These are phyloP conservation scores for Pseudopediastrum boryanum DNA, from an alignment of 139 green algal genomes.

Conservation along the genomic window DNA sequence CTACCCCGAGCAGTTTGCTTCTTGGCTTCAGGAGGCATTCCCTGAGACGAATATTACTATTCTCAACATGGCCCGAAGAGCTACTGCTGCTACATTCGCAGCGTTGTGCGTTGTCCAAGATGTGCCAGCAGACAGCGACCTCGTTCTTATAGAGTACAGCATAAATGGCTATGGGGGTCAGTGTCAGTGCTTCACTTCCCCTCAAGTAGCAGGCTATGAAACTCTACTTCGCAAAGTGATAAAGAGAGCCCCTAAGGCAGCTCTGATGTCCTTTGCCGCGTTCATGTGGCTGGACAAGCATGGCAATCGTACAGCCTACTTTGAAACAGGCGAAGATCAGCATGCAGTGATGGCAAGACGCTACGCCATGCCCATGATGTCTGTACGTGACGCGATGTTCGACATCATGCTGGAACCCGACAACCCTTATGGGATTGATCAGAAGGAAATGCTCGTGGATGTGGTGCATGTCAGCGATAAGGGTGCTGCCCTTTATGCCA, in stretches of 20 bases:
- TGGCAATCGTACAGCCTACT: slow-evolving; percentile 18
- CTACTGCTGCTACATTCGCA: slow-evolving; percentile 38
- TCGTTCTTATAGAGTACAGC: slow-evolving; percentile 28
- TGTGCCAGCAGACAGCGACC: slow-evolving; percentile 22
- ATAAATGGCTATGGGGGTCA: slow-evolving; percentile 19
- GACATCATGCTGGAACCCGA: slow-evolving; percentile 35
- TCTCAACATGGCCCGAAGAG: slow-evolving; percentile 20
- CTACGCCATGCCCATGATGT: slow-evolving; percentile 36
- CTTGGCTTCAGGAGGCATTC: slow-evolving; percentile 15
- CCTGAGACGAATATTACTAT: slow-evolving; percentile 21
- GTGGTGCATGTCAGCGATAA: slow-evolving; percentile 31
- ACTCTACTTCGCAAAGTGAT: slow-evolving; percentile 32
- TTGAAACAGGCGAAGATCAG: slow-evolving; percentile 37
- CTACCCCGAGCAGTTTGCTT: slow-evolving; percentile 30
- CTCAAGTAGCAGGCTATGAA: slow-evolving; percentile 36
- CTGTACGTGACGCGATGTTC: slow-evolving; percentile 31
- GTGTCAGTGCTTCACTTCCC: slow-evolving; percentile 36
- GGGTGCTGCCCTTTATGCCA: slow-evolving; percentile 30
- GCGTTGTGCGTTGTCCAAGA: slow-evolving; percentile 36
- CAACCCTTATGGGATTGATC: slow-evolving; percentile 26
- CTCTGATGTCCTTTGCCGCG: slow-evolving; percentile 28
- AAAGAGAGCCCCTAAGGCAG: slow-evolving; percentile 4
- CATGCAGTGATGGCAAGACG: slow-evolving; percentile 20
- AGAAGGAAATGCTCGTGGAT: slow-evolving; percentile 21
- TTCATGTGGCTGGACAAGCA: slow-evolving; percentile 43